phyloP scores from a whole-genome alignment of 306 rosid species.

The Fragaria vesca region DNA sequence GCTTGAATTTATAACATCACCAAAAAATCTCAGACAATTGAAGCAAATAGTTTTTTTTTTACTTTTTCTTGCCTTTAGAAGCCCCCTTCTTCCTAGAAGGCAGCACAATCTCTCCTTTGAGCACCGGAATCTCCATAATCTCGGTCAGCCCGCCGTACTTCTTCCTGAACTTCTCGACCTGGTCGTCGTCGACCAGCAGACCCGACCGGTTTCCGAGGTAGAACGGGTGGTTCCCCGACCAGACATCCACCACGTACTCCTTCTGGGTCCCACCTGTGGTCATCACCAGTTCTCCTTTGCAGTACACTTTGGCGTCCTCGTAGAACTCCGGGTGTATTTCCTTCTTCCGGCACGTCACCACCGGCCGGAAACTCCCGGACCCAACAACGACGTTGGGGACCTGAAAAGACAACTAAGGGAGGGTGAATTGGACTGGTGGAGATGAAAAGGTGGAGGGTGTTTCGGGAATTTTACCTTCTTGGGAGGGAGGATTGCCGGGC shows the following conservation, averaged over 20 bases:
- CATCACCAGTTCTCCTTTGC: slow-evolving; percentile 81
- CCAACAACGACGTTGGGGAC: neutral
- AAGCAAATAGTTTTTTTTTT: neutral
- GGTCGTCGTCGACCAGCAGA: slow-evolving; percentile 55
- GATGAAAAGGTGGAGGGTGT: neutral
- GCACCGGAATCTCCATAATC: slow-evolving; percentile 81
- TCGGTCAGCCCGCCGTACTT: slow-evolving; percentile 57
- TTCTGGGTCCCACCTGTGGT: slow-evolving; percentile 89
- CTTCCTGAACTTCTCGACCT: slow-evolving; percentile 95
- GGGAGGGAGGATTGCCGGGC: slow-evolving; percentile 28
- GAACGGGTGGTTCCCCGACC: slow-evolving; percentile 98
- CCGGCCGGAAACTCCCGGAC: slow-evolving; percentile 18
- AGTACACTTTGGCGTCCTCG: slow-evolving; percentile 78
- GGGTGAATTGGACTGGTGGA: neutral
- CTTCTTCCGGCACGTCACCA: slow-evolving; percentile 80
- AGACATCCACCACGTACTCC: slow-evolving; percentile 88
- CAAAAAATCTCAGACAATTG: neutral
- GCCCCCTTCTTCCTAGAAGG: slow-evolving; percentile 63
- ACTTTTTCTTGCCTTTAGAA: slow-evolving; percentile 78
- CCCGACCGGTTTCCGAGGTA: slow-evolving; percentile 80
- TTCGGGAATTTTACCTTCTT: slow-evolving; percentile 33
- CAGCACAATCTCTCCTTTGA: slow-evolving; percentile 73
- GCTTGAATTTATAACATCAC: slow-evolving; percentile 3
- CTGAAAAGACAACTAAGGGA: neutral
- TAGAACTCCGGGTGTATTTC: slow-evolving; percentile 75